Evolutionary conservation across 176 grass and related monocot species (phyloP), one percentile per base, ranked within the genome.

Genomic region (Zea mays): DNA sequence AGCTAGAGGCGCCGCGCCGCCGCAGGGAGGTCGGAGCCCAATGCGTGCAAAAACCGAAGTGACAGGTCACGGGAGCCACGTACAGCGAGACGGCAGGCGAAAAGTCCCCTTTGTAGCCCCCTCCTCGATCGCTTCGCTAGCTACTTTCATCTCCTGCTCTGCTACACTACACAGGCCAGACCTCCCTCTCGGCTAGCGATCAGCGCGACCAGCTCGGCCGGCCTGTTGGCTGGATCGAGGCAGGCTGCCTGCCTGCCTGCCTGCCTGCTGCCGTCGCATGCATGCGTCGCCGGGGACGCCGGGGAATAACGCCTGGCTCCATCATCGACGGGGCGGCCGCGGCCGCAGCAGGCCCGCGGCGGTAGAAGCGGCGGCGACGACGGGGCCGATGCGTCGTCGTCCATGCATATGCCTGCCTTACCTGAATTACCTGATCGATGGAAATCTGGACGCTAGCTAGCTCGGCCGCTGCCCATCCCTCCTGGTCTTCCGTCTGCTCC

Each of bases 261-360:
- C 59, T 7, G 20, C 8, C 19, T 69, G n/a, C 79, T 81, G 16
- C 69, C 13, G 21, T 8, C 8, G 36, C 82, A 74, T 66, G 80
- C 84, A 81, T 81, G 84, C 71, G 0, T 46, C 21, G 71, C 77
- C 35, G 50, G 52, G 15, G 12, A 81, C 77, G 77, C 8, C 71
- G 71, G 71, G 17, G 71, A 58, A 74, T 74, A 74, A 73, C 13
- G 27, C 27, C 27, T 27, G 27, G 27, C 27, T 27, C 27, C 27
- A 27, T 27, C 27, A 36, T 27, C 10, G 3, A 7, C 2, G 16
- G 27, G 27, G 27, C 14, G 5, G 27, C 46, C 14, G 5, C 33
- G 21, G 8, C 7, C 13, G 45, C 14, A 13, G 27, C 16, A 38
- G 3, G 10, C 17, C 27, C 27, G 27, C 27, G 1, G 27, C 27